A percentile compares a stretch with the other conserved stretches of the same genome.
Evolutionary conservation across 345 rosid genomes (phyloP).

Genomic region (Punica granatum): DNA sequence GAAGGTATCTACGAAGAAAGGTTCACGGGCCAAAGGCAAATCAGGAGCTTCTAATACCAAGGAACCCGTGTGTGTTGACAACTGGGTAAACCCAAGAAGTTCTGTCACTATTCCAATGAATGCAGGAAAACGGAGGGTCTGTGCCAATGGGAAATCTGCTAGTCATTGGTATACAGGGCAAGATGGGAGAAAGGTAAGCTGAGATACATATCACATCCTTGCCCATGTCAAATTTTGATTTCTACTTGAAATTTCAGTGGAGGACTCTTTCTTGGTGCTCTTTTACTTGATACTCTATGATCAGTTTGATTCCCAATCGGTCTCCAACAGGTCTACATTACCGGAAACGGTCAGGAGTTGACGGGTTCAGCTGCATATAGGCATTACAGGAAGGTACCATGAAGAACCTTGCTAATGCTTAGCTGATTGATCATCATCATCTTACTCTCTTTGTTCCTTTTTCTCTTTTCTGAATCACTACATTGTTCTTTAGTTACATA

Average conservation of each 20-base stretch:
- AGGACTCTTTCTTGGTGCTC: not conserved
- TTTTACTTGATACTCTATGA: not conserved
- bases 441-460: not conserved
- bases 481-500: too few species aligned
- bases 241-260: not conserved
- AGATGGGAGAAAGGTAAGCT: slow-evolving; percentile 70
- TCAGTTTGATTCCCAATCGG: not conserved
- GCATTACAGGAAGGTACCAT: slow-evolving; percentile 59
- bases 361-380: slow-evolving; percentile 75
- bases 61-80: slow-evolving; percentile 24
- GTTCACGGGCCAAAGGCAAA: slow-evolving; percentile 37
- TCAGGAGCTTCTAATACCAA: slow-evolving; percentile 28
- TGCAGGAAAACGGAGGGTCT: slow-evolving; percentile 76
- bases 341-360: slow-evolving; percentile 68
- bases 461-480: too few species aligned
- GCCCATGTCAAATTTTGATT: not conserved
- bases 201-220: not conserved
- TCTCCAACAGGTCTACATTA: slow-evolving; percentile 55
- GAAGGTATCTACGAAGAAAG: slow-evolving; percentile 21
- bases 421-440: not conserved
- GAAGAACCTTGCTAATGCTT: not conserved
- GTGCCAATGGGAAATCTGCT: slow-evolving; percentile 45
- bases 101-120: slow-evolving; percentile 44
- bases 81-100: slow-evolving; percentile 58
- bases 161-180: slow-evolving; percentile 81